Evolutionary conservation across 306 rosid species (phyloP), one percentile per base, ranked within the genome.

Genomic region (Malus orientalis): DNA sequence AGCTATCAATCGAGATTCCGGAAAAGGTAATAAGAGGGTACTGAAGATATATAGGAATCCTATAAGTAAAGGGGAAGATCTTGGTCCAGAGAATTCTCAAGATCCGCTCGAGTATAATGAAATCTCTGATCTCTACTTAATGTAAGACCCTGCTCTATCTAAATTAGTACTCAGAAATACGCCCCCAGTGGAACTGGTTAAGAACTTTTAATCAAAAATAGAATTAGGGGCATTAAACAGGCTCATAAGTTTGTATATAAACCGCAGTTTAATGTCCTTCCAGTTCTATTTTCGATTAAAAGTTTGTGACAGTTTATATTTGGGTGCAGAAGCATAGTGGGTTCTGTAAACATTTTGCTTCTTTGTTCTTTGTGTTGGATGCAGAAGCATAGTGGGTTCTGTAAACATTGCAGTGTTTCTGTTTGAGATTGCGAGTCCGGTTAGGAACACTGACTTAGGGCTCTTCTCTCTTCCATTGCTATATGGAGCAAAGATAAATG

Each of bases 361-460:
- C 11, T 71, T 74, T n/a, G 74, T 70, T 78, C 55, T 64, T 73
- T 30, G 38, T 74, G 10, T 82, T 79, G 71, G 80, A 33, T 83
- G 91, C 98, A 94, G 98, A 77, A 87, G 98, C 42, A 75, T 67
- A 77, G 79, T 94, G 87, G 89, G 77, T 68, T 90, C 98, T 25
- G 76, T 91, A 69, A 86, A 94, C 91, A 86, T 94, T 75, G 97
- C 92, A 22, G 98, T 92, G 44, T 84, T 89, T 75, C 91, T 94
- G 76, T 94, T 94, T 84, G 98, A 94, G 82, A 84, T 88, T 33
- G 98, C 98, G 70, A 94, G 98, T 83, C 98, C 98, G 65, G 81
- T 94, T 64, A 87, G 84, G 80, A 88, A 65, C 82, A 77, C 89
- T 9, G 93, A 90, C 32, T 54, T 85, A 4, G 89, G 87, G 85